Evolutionary conservation across 768 basidiomycete species (phyloP).

Genomic region (Podaxis sp.): DNA sequence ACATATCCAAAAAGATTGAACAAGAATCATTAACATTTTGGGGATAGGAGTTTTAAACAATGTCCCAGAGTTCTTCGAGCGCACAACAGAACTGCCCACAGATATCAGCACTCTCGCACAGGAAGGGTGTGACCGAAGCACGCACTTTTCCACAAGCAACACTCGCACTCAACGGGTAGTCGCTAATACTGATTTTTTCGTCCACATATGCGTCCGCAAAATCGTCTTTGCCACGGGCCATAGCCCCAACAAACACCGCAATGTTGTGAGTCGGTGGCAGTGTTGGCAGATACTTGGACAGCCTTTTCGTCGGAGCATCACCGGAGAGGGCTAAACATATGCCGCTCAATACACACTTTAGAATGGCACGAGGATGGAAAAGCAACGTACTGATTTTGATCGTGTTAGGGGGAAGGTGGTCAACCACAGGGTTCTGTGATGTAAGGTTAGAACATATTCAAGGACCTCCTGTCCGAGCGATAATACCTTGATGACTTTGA

Average conservation of each 20-base stretch:
- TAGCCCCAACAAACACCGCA: slow-evolving; percentile 96
- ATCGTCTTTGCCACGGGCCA: slow-evolving; percentile 95
- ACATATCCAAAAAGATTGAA: neutral
- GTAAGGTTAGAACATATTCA: slow-evolving; percentile 8
- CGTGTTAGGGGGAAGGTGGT: slow-evolving; percentile 94
- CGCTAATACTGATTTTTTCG: slow-evolving; percentile 94
- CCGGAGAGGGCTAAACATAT: slow-evolving; percentile 75
- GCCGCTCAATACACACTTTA: neutral
- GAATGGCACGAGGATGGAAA: neutral
- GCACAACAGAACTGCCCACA: slow-evolving; percentile 77
- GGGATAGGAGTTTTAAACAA: slow-evolving; percentile 50
- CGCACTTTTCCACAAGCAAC: slow-evolving; percentile 97
- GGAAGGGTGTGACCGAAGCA: slow-evolving; percentile 4
- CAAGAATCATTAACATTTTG: slow-evolving; percentile 9
- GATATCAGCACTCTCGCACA: neutral
- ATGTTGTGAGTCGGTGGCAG: slow-evolving; percentile 87
- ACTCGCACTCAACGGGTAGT: slow-evolving; percentile 89
- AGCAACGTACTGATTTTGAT: slow-evolving; percentile 83
- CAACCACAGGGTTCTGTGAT: slow-evolving; percentile 84
- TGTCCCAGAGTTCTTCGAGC: slow-evolving; percentile 94
- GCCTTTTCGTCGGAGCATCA: slow-evolving; percentile 77
- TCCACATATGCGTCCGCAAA: slow-evolving; percentile 96
- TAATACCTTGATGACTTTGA: slow-evolving; percentile 92
- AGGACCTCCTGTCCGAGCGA: neutral
- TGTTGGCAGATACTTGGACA: slow-evolving; percentile 83